Base-by-base conservation (phyloP, 2,329 filamentous ascomycete species). In the Septoria linicola region DNA sequence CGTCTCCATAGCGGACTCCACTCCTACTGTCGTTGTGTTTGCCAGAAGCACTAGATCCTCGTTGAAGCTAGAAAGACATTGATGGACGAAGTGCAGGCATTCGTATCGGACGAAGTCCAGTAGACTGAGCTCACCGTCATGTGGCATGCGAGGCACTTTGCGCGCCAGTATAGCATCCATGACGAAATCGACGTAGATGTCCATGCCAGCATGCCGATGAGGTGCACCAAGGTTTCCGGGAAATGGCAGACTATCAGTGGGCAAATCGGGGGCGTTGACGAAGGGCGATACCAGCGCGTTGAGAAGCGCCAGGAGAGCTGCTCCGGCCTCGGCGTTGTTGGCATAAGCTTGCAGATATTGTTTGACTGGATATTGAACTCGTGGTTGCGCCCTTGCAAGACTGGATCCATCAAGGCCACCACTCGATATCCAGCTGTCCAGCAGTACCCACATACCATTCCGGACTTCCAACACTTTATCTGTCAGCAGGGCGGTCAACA, bases 141-240 rank as follows among this genome's bases (percentile, higher is more conserved):
- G 70, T 48, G 89, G 85, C 30, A 79, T 79, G 7, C 53, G 58
- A 8, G 81, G 75, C 55, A 82, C 86, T 41, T 58, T 58, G 52
- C 45, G 53, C 2, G 54, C 53, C 42, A 81, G 77, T 13, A 95
- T 82, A 49, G 85, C 80, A 13, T 89, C 89, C 57, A 97, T 73
- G 16, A 90, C 84, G 67, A 93, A 96, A 70, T 99, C 95, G 50
- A 97, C 79, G 63, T 96, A 99, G 1, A 88, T 83, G 54, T 96
- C 91, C 54, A 99, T 89, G 1, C 95, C 93, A 11, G 90, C 83
- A 72, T 84, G 84, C 46, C 93, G 84, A 62, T 85, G 87, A 8
- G 83, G 80, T 13, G 84, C 82, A 3, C 92, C 91, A 7, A 99
- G 77, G 34, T 81, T 84, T 68, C 96, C 91, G 0, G 92, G 89